Evolutionary conservation across 352 stramenopile genomes (phyloP).

Genomic region (Pythium periplocum): DNA sequence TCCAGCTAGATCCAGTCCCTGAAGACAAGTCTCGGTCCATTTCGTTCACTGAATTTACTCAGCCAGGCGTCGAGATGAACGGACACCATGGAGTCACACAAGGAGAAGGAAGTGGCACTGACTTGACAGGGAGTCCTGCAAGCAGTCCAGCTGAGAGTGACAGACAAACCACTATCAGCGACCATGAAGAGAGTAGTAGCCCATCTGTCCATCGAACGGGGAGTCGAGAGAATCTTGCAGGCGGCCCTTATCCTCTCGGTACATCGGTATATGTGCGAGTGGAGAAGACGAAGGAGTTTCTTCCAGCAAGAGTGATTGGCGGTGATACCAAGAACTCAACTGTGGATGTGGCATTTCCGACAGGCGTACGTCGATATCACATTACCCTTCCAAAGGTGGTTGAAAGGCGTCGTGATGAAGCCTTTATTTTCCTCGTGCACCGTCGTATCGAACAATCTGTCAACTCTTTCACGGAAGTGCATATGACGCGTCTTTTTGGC

Average conservation of each 20-base stretch:
- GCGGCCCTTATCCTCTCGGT: slow-evolving; percentile 27
- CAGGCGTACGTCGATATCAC: slow-evolving; percentile 53
- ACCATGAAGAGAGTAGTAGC: too few species aligned
- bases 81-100: too few species aligned
- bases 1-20: slow-evolving; percentile 46
- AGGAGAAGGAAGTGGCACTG: too few species aligned
- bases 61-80: too few species aligned
- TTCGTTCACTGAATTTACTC: slow-evolving; percentile 7
- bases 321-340: slow-evolving; percentile 43
- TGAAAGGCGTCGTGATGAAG: slow-evolving; percentile 38
- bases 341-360: slow-evolving; percentile 63
- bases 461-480: slow-evolving; percentile 75
- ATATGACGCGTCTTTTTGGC: slow-evolving; percentile 77
- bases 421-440: slow-evolving; percentile 79
- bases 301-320: slow-evolving; percentile 62
- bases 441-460: slow-evolving; percentile 76
- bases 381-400: slow-evolving; percentile 55
- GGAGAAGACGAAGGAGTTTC: slow-evolving; percentile 58
- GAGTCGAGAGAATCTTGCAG: too few species aligned
- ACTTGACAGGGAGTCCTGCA: too few species aligned
- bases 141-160: too few species aligned
- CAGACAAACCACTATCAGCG: too few species aligned
- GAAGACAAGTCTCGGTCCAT: not conserved
- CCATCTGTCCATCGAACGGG: too few species aligned
- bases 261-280: slow-evolving; percentile 56